Percentiles rank a stretch among this genome's conserved stretches.
Evolutionary conservation across 257 asterid species (phyloP).

Genomic region (Lithospermum erythrorhizon): DNA sequence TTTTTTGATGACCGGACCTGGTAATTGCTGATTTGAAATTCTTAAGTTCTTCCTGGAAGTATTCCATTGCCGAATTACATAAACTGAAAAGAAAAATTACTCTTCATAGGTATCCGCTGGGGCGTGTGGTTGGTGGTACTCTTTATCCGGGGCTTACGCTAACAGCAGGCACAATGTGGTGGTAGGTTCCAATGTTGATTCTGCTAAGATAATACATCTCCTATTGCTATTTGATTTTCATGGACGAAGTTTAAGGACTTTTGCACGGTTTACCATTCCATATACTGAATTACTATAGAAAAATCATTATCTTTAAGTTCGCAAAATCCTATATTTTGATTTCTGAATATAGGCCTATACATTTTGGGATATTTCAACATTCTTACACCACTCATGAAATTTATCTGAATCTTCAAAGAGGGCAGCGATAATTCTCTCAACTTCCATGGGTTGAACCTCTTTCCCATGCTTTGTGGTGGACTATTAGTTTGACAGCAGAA

Average conservation of each 20-base stretch:
- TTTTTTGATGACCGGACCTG: conserved; percentile 99
- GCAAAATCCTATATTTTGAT: background rate
- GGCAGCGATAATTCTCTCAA: background rate
- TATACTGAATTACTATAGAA: too few species aligned
- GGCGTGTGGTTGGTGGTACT: conserved; percentile 98
- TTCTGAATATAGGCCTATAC: background rate
- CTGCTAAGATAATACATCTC: background rate
- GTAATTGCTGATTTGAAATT: conserved; percentile 31
- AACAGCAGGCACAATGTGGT: conserved; percentile 88
- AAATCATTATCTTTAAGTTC: too few species aligned
- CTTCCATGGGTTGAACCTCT: background rate
- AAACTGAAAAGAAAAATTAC: background rate
- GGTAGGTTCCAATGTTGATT: conserved; percentile 11
- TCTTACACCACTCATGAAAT: background rate
- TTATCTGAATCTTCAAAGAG: background rate
- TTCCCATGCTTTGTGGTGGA: too few species aligned
- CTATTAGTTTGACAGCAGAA: too few species aligned
- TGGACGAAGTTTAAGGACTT: background rate
- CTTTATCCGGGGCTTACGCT: conserved; percentile 94
- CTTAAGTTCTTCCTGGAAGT: background rate
- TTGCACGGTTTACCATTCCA: background rate
- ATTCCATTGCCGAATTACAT: background rate
- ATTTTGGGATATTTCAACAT: background rate
- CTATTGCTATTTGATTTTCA: background rate
- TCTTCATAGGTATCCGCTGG: conserved; percentile 91